Percentiles rank a stretch among this genome's conserved stretches.
These are phyloP conservation scores for Beauveria brongniartii DNA, from an alignment of 2,329 filamentous ascomycete species.

Conservation along the genomic window DNA sequence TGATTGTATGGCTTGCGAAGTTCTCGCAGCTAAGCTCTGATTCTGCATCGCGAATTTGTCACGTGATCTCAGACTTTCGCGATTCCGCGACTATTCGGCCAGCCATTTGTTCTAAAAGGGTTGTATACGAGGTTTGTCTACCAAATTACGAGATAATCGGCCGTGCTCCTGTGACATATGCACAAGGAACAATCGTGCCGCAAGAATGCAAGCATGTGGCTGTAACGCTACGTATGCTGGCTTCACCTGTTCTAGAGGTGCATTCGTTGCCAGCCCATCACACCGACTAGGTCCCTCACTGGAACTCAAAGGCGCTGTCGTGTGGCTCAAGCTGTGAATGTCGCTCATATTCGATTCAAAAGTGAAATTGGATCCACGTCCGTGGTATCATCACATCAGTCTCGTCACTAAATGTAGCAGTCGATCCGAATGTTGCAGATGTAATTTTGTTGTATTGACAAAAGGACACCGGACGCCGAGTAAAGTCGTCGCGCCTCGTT, in stretches of 20 bases:
- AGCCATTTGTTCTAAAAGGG: no score
- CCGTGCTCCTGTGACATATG: no score
- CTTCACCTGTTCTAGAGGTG: no score
- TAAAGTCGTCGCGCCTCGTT: slow-evolving; percentile 31
- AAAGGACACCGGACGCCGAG: slow-evolving; percentile 34
- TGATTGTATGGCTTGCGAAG: background rate
- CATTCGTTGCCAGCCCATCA: no score
- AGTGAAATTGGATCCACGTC: background rate
- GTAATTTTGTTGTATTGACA: slow-evolving; percentile 32
- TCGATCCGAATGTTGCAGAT: slow-evolving; percentile 17
- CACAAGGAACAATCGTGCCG: background rate
- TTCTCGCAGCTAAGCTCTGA: background rate
- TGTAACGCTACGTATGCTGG: background rate
- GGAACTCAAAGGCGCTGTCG: no score
- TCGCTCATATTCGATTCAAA: background rate
- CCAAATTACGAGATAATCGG: no score
- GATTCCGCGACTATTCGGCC: no score
- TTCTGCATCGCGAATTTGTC: background rate
- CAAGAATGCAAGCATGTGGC: background rate
- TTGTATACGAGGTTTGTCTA: no score
- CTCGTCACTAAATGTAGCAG: background rate
- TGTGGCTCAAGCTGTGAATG: background rate
- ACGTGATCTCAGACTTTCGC: background rate
- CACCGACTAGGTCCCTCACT: no score
- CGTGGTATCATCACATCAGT: background rate